Conservation (phyloP, 208 protist genomes). For the Kentomonas sorsogonicus region DNA sequence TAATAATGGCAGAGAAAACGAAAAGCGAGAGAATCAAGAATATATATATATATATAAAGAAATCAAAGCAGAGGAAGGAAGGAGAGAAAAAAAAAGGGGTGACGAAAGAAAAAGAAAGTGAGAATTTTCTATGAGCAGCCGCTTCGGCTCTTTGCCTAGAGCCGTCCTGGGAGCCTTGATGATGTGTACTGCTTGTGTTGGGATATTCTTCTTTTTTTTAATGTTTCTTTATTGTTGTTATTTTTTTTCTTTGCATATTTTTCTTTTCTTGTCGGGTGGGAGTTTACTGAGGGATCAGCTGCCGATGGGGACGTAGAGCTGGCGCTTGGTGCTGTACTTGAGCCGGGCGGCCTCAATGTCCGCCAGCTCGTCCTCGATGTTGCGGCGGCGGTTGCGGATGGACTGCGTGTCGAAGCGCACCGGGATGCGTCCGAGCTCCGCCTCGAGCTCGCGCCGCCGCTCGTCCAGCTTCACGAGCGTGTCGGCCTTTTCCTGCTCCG, state of each 20-base stretch:
- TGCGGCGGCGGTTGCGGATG: conserved; percentile 42
- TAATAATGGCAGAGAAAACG: no score
- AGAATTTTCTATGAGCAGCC: not conserved
- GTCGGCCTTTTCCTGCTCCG: conserved; percentile 66
- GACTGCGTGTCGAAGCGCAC: conserved; percentile 80
- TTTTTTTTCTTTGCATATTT: not conserved
- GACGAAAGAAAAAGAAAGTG: conserved; percentile 6
- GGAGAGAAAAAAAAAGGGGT: conserved; percentile 10
- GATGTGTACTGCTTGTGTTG: not conserved
- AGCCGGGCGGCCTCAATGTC: conserved; percentile 54
- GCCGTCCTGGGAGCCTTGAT: no score
- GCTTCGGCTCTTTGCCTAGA: no score
- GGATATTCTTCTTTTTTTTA: not conserved
- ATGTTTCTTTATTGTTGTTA: not conserved
- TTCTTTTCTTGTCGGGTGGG: not conserved
- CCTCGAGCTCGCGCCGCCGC: conserved; percentile 66
- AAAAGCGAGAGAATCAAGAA: no score
- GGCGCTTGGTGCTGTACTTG: conserved; percentile 65
- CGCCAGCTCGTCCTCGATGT: conserved; percentile 69
- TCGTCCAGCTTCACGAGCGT: conserved; percentile 44
- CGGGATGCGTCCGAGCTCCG: conserved; percentile 72
- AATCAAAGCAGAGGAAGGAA: not conserved
- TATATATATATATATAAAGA: no score
- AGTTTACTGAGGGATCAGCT: no score
- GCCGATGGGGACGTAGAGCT: conserved; percentile 74